phyloP scores from a whole-genome alignment of 129 eudicot species.

The Oenanthe sinensis region DNA sequence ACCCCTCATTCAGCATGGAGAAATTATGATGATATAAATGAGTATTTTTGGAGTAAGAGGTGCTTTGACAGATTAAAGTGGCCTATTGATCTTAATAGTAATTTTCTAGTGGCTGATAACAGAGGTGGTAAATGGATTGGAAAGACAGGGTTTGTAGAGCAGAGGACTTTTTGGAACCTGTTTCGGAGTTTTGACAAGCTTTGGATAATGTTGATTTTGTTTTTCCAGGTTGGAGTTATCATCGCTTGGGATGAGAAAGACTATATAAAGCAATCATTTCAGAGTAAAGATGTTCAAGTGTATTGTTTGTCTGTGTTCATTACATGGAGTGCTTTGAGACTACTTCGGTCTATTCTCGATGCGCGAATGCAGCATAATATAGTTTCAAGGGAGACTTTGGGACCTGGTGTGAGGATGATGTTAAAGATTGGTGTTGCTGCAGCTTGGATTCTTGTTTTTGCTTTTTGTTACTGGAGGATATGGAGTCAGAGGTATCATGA shows the following conservation, averaged over 20 bases:
- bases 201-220: conserved; percentile 77
- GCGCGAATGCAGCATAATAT: conserved; percentile 64
- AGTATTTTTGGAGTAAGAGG: conserved; percentile 85
- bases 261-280: conserved; percentile 58
- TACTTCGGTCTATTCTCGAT: conserved; percentile 69
- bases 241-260: conserved; percentile 55
- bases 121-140: conserved; percentile 55
- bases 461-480: conserved; percentile 54
- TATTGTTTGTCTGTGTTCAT: conserved; percentile 57
- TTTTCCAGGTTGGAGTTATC: conserved; percentile 60
- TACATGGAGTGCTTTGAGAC: conserved; percentile 78
- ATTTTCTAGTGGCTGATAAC: conserved; percentile 49
- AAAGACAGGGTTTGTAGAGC: conserved; percentile 91
- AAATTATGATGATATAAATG: conserved; percentile 80
- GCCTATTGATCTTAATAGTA: conserved; percentile 67
- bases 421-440: conserved; percentile 59
- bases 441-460: conserved; percentile 58
- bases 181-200: conserved; percentile 80
- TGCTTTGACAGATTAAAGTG: conserved; percentile 67
- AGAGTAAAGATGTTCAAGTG: conserved; percentile 45
- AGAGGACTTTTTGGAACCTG: conserved; percentile 76
- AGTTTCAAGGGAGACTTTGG: conserved; percentile 74
- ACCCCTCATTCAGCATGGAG: conserved; percentile 78
- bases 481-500: conserved; percentile 46
- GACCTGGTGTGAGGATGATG: conserved; percentile 67